Base-by-base conservation (phyloP, 202 grass and related monocot species). In the Panicum virgatum region DNA sequence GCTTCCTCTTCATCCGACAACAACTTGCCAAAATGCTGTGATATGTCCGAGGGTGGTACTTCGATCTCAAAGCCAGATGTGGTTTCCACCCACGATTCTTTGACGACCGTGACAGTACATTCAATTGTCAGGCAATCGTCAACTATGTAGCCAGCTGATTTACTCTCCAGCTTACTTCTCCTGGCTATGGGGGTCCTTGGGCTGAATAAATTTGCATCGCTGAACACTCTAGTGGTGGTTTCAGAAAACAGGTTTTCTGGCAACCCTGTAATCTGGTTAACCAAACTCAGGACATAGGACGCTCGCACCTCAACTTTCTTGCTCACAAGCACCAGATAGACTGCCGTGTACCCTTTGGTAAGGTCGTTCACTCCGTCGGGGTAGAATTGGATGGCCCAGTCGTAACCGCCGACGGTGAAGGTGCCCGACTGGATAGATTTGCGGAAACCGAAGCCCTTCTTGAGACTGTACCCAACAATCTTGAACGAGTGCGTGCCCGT, bases 311-410 rank as follows among this genome's bases (percentile, higher is more conserved):
- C 65, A 4, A 5, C 59, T n/a, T 70, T 40, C 29, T 83, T 46
- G 63, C 62, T 50, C 62, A 88, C 0, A 72, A 83, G 30, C 59
- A 20, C 39, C 30, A 88, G 25, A 39, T 2, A 20, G 72, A 88
- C 2, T 62, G 4, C 11, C n/a, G 11, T 37, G 27, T 37, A 32
- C 30, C 66, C 39, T 43, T 40, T 46, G 42, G 6, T 1, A 4
- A 2, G 1, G 32, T 72, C n/a, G 30, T 0, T 0, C 0, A 5
- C 5, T 9, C 72, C 80, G 14, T 78, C 73, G 1, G 80, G 20
- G 22, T 63, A 88, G 62, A 75, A 72, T n/a, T 42, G 60, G 72
- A 83, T 53, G 34, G 47, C 60, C 85, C 85, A 88, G 19, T 83
- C 52, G 11, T 53, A 54, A 39, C 79, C 80, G 27, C 71, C 85